Evolutionary conservation across 2,329 filamentous ascomycete species (phyloP), one percentile per base, ranked within the genome.

Genomic region (Penicillium italicum): DNA sequence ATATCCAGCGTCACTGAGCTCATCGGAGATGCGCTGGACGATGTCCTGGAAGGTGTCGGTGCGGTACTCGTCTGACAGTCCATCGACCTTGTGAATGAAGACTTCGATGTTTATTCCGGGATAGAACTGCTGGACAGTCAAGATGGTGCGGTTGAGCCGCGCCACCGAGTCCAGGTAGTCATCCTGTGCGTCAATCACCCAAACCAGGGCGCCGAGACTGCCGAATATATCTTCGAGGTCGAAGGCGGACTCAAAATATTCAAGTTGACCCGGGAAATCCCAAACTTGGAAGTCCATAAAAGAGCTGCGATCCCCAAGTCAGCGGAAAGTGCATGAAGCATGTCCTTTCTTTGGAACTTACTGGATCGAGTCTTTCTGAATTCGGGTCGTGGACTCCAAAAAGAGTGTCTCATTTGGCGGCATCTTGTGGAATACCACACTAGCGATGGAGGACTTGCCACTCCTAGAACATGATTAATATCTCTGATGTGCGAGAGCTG

Each of bases 231-330:
- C 87, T 66, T 96, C 91, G 60, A 94, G 88, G 71, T 97, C 92
- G 68, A 96, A 96, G 45, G 85, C 88, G 4, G 90, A 87, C 68
- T 94, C 91, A 57, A 95, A 87, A 67, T 96, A 95, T 76, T 97
- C 90, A 62, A 97, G 85, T 75, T 97, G 92, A 24, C 93, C 92
- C 2, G 94, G 94, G 55, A 99, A 92, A 71, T 99, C 94, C 90
- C 92, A 97, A 45, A 97, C 90, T 76, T 97, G 93, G 65, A 97
- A 97, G 71, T 97, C 93, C 91, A 97, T 97, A 72, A 99, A 97
- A 3, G 94, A 97, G 65, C 91, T 97, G 56, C 50, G 53, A 53
- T 5, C 0, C 18, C 14, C 14, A 26, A 26, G 36, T 53, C 37
- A 55, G 58, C 20, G 24, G 14, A 31, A n/a, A 50, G 4, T 12